Percentiles rank a stretch among this genome's conserved stretches.
Conservation (phyloP, 2,329 filamentous ascomycete genomes). For the Ramichloridium luteum region DNA sequence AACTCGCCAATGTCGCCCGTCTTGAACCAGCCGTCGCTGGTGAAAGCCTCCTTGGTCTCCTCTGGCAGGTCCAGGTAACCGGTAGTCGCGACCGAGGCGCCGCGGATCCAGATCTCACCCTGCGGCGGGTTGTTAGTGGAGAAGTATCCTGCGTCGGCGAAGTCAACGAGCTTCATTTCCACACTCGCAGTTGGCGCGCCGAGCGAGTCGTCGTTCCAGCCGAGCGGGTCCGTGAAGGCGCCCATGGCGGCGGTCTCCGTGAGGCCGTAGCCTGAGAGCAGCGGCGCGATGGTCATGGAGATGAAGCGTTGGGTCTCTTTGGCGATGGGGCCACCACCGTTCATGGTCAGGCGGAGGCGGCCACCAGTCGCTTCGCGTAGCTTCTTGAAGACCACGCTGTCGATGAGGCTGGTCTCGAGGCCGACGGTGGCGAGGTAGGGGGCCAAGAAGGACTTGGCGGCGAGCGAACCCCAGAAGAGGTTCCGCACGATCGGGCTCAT, state of each 20-base stretch:
- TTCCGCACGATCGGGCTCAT: constrained; percentile 54
- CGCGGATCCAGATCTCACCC: constrained; percentile 5
- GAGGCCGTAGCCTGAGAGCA: constrained; percentile 82
- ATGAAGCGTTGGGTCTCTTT: constrained; percentile 76
- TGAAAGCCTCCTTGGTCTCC: constrained; percentile 62
- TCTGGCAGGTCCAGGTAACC: constrained; percentile 73
- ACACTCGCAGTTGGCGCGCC: constrained; percentile 62
- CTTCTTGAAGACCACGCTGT: constrained; percentile 74
- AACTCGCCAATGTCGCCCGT: constrained; percentile 88
- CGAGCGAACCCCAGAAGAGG: constrained; percentile 58
- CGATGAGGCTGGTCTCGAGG: constrained; percentile 48
- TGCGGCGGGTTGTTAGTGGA: constrained; percentile 61
- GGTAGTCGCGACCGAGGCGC: constrained; percentile 36
- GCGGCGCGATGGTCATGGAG: constrained; percentile 76
- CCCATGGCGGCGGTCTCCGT: constrained; percentile 68
- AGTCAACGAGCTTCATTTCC: constrained; percentile 80
- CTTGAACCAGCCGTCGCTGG: constrained; percentile 81
- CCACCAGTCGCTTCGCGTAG: constrained; percentile 79
- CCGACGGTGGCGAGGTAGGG: constrained; percentile 30
- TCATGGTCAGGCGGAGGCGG: constrained; percentile 72
- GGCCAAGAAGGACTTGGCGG: constrained; percentile 46
- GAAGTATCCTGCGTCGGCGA: constrained; percentile 69
- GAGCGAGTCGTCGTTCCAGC: constrained; percentile 60
- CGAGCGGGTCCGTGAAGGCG: constrained; percentile 62
- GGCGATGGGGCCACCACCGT: constrained; percentile 77